Evolutionary conservation across 2,329 filamentous ascomycete species (phyloP).

Genomic region (Pestalotiopsis sp.): DNA sequence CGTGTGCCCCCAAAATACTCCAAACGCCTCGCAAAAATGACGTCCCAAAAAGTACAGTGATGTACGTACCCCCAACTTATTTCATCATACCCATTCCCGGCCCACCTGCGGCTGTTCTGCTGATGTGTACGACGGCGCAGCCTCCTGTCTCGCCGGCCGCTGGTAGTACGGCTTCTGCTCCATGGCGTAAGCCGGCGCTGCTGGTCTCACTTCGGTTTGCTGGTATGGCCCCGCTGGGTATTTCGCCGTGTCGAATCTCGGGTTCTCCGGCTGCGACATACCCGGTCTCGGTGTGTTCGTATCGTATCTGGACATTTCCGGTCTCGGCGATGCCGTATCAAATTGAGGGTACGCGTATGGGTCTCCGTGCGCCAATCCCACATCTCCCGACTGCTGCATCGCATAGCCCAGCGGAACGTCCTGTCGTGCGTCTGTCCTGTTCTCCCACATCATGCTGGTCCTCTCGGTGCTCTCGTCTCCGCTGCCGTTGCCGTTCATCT

Average conservation of each 20-base stretch:
- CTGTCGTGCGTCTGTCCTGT: not conserved
- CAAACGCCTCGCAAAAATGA: slow-evolving; percentile 1
- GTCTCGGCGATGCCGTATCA: not conserved
- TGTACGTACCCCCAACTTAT: no score
- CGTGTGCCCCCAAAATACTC: not conserved
- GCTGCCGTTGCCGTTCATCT: not conserved
- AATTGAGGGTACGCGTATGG: not conserved
- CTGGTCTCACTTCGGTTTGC: not conserved
- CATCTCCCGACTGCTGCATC: not conserved
- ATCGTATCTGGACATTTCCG: not conserved
- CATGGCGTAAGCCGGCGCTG: not conserved
- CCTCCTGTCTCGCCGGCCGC: not conserved
- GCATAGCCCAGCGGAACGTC: not conserved
- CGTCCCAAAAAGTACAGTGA: not conserved
- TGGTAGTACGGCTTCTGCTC: slow-evolving; percentile 10
- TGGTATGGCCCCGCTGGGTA: not conserved
- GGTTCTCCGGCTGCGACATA: not conserved
- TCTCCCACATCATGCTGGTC: not conserved
- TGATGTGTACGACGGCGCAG: not conserved
- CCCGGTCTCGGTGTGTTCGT: not conserved
- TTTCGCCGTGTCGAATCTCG: not conserved
- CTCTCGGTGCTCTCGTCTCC: not conserved
- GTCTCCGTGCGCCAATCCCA: not conserved
- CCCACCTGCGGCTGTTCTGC: not conserved
- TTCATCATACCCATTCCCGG: slow-evolving; percentile 3